Evolutionary conservation across 306 rosid species (phyloP).

Genomic region (Cercis canadensis): DNA sequence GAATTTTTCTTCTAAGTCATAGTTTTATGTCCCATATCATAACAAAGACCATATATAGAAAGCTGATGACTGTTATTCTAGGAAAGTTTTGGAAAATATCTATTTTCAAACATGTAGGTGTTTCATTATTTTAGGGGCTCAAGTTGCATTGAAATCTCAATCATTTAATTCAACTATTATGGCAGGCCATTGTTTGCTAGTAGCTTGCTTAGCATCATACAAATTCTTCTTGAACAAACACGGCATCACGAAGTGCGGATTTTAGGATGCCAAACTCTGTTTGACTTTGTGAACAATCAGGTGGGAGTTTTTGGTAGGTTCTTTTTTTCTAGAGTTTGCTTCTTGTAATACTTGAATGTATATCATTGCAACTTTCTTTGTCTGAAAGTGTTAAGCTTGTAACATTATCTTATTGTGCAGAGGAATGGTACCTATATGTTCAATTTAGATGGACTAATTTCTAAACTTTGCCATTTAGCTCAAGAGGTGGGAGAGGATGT

Average conservation of each 20-base stretch:
- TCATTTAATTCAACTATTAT: constrained; percentile 11
- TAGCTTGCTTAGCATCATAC: constrained; percentile 68
- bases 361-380: constrained; percentile 16
- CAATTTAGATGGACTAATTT: constrained; percentile 65
- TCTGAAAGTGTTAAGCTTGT: constrained; percentile 5
- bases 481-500: constrained; percentile 68
- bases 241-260: constrained; percentile 65
- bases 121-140: constrained; percentile 16
- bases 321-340: constrained; percentile 30
- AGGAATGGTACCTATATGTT: constrained; percentile 79
- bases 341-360: background rate
- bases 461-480: constrained; percentile 63
- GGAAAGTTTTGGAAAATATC: constrained; percentile 5
- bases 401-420: constrained; percentile 46
- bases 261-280: constrained; percentile 72
- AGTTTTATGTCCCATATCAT: constrained; percentile 17
- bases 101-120: background rate
- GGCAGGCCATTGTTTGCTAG: constrained; percentile 82
- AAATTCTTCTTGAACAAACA: constrained; percentile 73
- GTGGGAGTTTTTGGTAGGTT: constrained; percentile 53
- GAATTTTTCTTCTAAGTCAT: background rate
- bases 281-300: constrained; percentile 76
- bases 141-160: constrained; percentile 6
- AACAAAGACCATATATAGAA: background rate
- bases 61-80: background rate